These are phyloP conservation scores for Epichloe sp. DNA, from an alignment of 2,329 filamentous ascomycete genomes.

Conservation along the genomic window DNA sequence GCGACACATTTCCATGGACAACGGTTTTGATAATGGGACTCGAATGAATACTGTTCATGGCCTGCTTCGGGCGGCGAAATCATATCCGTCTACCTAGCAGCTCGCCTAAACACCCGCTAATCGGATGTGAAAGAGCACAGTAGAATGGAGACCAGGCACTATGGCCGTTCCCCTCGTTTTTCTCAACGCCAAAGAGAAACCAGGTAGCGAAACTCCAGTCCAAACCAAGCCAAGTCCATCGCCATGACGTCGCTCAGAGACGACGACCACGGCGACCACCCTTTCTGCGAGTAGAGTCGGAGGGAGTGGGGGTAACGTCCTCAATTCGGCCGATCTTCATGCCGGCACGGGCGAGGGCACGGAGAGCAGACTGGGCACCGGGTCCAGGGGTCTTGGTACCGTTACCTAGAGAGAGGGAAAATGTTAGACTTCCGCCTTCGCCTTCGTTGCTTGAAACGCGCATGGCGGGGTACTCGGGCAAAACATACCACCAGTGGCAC, in stretches of 20 bases:
- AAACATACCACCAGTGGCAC: constrained; percentile 83
- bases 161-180: constrained; percentile 60
- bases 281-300: constrained; percentile 99
- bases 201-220: constrained; percentile 31
- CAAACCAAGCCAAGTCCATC: constrained; percentile 17
- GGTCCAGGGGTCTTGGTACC: constrained; percentile 99
- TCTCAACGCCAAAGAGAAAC: constrained; percentile 52
- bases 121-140: constrained; percentile 29
- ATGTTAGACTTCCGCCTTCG: background rate
- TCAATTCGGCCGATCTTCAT: constrained; percentile 99
- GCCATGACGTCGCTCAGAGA: constrained; percentile 52
- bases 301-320: constrained; percentile 98
- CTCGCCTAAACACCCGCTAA: constrained; percentile 13
- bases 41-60: constrained; percentile 26
- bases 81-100: constrained; percentile 27
- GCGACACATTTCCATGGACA: constrained; percentile 1
- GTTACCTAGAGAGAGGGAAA: constrained; percentile 49
- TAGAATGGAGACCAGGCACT: constrained; percentile 51
- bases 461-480: background rate
- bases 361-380: constrained; percentile 97
- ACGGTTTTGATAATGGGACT: constrained; percentile 10
- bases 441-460: background rate
- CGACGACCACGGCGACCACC: constrained; percentile 99
- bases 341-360: constrained; percentile 93
- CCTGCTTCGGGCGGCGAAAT: constrained; percentile 32